Conservation (phyloP, 345 rosid species). For the Salix exigua region DNA sequence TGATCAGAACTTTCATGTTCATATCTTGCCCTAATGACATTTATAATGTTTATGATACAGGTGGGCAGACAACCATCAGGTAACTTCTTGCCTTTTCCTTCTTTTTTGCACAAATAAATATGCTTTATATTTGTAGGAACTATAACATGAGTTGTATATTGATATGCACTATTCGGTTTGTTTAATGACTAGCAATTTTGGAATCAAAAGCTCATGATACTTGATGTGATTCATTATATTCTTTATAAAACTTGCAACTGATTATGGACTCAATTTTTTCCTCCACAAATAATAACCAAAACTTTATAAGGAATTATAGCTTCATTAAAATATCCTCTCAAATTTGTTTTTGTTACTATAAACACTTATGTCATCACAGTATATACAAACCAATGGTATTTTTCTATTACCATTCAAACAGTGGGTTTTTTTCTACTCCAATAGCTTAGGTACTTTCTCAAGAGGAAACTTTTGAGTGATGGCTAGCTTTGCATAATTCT, state of each 20-base stretch:
- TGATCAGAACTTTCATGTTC: not conserved
- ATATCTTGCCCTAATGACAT: slow-evolving; percentile 10
- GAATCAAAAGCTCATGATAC: not conserved
- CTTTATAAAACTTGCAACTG: not conserved
- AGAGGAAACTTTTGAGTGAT: not conserved
- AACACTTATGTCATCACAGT: not conserved
- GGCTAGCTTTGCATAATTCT: too few species aligned
- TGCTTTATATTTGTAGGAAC: not conserved
- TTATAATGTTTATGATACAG: slow-evolving; percentile 22
- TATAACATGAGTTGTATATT: not conserved
- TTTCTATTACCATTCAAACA: not conserved
- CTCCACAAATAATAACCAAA: not conserved
- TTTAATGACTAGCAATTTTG: not conserved
- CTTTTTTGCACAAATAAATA: not conserved
- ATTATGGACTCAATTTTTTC: not conserved
- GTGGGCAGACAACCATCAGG: slow-evolving; percentile 29
- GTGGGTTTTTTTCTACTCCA: not conserved
- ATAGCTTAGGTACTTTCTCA: not conserved
- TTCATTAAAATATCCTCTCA: not conserved
- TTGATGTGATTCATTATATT: not conserved
- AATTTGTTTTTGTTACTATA: not conserved
- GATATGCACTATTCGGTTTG: not conserved
- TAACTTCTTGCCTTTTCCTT: slow-evolving; percentile 5
- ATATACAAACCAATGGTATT: not conserved
- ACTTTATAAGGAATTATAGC: not conserved